Conservation (phyloP, 2,329 filamentous ascomycete species). For the Pleoardoris graminearum region DNA sequence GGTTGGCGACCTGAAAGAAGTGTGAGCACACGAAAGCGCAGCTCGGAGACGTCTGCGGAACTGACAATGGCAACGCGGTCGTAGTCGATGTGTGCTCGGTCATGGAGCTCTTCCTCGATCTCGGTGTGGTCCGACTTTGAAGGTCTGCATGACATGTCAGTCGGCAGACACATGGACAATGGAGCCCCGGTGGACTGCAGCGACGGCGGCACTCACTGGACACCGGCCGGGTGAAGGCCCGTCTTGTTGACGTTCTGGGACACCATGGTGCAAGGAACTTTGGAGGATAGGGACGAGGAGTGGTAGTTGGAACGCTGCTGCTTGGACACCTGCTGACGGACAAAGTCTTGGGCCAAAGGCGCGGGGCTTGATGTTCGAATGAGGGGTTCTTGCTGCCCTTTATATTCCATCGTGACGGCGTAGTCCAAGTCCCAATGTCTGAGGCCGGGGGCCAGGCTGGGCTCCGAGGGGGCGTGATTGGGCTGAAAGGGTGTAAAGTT, state of each 20-base stretch:
- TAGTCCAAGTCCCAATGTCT: slow-evolving; percentile 24
- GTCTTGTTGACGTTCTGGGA: slow-evolving; percentile 80
- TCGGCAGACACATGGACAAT: slow-evolving; percentile 14
- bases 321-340: slow-evolving; percentile 60
- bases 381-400: slow-evolving; percentile 43
- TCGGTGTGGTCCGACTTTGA: slow-evolving; percentile 82
- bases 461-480: slow-evolving; percentile 29
- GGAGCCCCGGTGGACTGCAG: not conserved
- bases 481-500: slow-evolving; percentile 13
- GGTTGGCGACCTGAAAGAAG: slow-evolving; percentile 71
- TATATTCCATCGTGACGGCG: slow-evolving; percentile 42
- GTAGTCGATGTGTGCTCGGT: slow-evolving; percentile 98
- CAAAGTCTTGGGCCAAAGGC: slow-evolving; percentile 59
- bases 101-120: slow-evolving; percentile 95
- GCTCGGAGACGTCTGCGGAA: not conserved
- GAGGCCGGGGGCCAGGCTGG: slow-evolving; percentile 29
- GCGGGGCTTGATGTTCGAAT: slow-evolving; percentile 46
- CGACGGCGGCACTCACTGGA: slow-evolving; percentile 67
- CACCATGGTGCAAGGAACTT: slow-evolving; percentile 44
- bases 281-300: slow-evolving; percentile 56
- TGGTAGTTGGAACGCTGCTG: slow-evolving; percentile 63
- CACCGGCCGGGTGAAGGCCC: slow-evolving; percentile 84
- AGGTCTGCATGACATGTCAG: slow-evolving; percentile 61
- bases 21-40: slow-evolving; percentile 8
- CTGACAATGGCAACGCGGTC: slow-evolving; percentile 94